Conservation (phyloP, 2,329 filamentous ascomycete species). For the Nemania sp. region DNA sequence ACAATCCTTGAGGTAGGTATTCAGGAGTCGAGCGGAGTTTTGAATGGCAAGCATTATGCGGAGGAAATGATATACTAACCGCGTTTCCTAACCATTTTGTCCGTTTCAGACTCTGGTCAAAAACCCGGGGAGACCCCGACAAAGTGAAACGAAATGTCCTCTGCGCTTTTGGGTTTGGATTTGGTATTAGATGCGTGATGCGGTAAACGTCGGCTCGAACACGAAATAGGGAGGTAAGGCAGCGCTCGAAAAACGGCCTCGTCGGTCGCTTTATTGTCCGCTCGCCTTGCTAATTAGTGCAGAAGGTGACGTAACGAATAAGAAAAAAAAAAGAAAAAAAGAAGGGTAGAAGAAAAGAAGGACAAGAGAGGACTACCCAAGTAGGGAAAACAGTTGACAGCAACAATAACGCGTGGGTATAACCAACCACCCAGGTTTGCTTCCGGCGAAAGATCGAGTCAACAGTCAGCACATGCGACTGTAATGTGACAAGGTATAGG, state of each 20-base stretch:
- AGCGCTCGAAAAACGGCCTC: slow-evolving; percentile 1
- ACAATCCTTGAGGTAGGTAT: slow-evolving; percentile 19
- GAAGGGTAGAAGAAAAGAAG: neutral
- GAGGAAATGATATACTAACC: slow-evolving; percentile 47
- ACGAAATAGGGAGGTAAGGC: neutral
- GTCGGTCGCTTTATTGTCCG: slow-evolving; percentile 12
- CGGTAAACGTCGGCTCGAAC: slow-evolving; percentile 3
- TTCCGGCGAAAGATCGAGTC: slow-evolving; percentile 7
- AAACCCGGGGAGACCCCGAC: slow-evolving; percentile 21
- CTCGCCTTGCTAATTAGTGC: neutral
- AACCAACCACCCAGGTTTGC: slow-evolving; percentile 16
- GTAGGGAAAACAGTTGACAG: neutral
- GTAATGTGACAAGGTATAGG: slow-evolving; percentile 14
- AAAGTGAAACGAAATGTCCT: slow-evolving; percentile 4
- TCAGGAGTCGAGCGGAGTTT: slow-evolving; percentile 12
- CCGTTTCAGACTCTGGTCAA: slow-evolving; percentile 15
- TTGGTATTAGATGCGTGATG: slow-evolving; percentile 10
- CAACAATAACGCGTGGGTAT: slow-evolving; percentile 11
- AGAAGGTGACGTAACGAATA: slow-evolving; percentile 11
- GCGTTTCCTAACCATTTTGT: slow-evolving; percentile 58
- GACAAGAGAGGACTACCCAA: neutral
- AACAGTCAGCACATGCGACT: slow-evolving; percentile 15
- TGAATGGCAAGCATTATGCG: slow-evolving; percentile 10
- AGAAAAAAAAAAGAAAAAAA: slow-evolving; percentile 2
- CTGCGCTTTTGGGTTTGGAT: slow-evolving; percentile 10